Evolutionary conservation across 306 rosid species (phyloP), one percentile per base, ranked within the genome.

Genomic region (Cicer chorassanicum): DNA sequence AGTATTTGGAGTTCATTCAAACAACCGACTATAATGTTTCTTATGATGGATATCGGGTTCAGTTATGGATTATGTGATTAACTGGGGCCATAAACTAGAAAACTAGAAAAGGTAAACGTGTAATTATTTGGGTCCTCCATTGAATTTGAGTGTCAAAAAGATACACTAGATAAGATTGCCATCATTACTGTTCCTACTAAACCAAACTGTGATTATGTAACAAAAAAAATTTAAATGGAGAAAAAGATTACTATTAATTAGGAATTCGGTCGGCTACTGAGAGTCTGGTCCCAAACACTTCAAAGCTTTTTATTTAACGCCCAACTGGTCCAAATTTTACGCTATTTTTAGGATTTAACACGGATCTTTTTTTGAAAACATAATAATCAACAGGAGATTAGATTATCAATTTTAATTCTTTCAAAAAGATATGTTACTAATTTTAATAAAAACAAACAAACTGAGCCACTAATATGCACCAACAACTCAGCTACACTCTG

Each of bases 121-220:
- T 6, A 80, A 66, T 73, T 68, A 6, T 74, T 64, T 67, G 80
- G 66, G 50, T 73, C 65, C 84, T 63, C 50, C 65, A 44, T 56
- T 49, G 59, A 50, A 18, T 10, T 56, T 49, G 59, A 50, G 34
- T 10, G 40, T 43, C 38, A 62, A 56, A 65, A 42, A 45, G 62
- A 48, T 46, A 63, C 64, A 63, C 64, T 57, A 57, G 53, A 71
- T 56, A 65, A 38, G 12, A 57, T 39, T 75, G 56, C 51, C 74
- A 68, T 68, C 38, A 69, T 68, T 48, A 53, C 54, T 43, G 46
- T 51, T 51, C 15, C 59, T 51, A 51, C 59, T 51, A 51, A 43
- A 75, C 77, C 45, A 51, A 42, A 24, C 46, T 13, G 53, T 74
- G 34, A 29, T 3, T 29, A 29, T 29, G 34, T 29, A 29, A 29